phyloP scores from a whole-genome alignment of 2,329 filamentous ascomycete species.

The Xylariomycetidae sp. region DNA sequence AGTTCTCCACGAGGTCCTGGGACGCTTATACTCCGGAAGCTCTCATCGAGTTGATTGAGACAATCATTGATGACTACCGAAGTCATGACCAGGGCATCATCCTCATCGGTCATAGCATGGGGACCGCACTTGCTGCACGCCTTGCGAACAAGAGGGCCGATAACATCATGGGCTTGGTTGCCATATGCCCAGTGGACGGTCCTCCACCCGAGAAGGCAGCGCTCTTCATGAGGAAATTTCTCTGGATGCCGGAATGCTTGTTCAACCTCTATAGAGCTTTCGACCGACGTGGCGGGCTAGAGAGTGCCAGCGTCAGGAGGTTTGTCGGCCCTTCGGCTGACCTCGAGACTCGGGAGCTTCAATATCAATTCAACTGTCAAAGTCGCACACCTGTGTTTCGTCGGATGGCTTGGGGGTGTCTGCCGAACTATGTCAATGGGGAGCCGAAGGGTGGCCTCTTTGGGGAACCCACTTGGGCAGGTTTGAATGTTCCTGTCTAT shows the following conservation, averaged over 20 bases:
- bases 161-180: constrained; percentile 69
- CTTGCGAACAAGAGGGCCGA: constrained; percentile 52
- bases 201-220: constrained; percentile 53
- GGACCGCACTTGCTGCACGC: constrained; percentile 70
- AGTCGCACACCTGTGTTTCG: constrained; percentile 79
- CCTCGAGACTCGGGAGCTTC: constrained; percentile 59
- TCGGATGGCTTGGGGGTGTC: constrained; percentile 69
- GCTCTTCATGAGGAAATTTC: constrained; percentile 48
- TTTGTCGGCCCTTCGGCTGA: constrained; percentile 69
- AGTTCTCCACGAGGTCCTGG: constrained; percentile 66
- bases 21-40: constrained; percentile 75
- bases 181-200: constrained; percentile 71
- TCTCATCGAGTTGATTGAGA: constrained; percentile 69
- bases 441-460: constrained; percentile 60
- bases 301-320: constrained; percentile 73
- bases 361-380: constrained; percentile 74
- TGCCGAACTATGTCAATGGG: constrained; percentile 56
- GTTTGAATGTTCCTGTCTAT: constrained; percentile 68
- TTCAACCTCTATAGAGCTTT: constrained; percentile 74
- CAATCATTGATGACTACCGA: constrained; percentile 69
- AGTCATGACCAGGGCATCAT: constrained; percentile 70
- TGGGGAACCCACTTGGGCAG: constrained; percentile 65
- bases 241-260: constrained; percentile 65
- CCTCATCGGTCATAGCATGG: constrained; percentile 86
- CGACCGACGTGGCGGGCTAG: constrained; percentile 72